Percentiles rank a stretch among this genome's conserved stretches.
These are phyloP conservation scores for Pelargonium australe DNA, from an alignment of 441 rosid genomes.

Conservation along the genomic window DNA sequence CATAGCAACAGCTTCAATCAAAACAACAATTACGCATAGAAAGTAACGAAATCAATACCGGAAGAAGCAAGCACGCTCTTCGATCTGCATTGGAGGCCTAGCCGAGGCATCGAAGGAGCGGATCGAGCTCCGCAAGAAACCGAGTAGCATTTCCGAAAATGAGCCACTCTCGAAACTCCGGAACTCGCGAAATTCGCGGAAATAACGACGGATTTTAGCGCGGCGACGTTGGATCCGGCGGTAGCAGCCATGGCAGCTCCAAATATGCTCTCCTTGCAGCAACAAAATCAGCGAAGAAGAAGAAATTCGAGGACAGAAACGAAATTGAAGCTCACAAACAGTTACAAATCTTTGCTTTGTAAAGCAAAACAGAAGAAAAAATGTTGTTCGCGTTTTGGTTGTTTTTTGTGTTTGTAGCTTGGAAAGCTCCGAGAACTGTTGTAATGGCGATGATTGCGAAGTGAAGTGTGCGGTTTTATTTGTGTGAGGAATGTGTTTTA, in stretches of 20 bases:
- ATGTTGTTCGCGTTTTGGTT: background rate
- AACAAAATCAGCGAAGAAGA: too few species aligned
- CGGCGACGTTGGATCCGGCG: constrained; percentile 40
- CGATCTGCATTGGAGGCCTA: constrained; percentile 36
- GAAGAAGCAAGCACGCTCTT: constrained; percentile 32
- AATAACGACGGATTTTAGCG: constrained; percentile 35
- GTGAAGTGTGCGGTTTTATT: too few species aligned
- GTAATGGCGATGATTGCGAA: background rate
- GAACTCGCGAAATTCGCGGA: constrained; percentile 20
- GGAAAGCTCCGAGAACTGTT: background rate
- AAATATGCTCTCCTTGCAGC: background rate
- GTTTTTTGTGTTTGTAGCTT: background rate
- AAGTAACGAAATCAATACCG: constrained; percentile 29
- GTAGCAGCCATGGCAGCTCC: constrained; percentile 49
- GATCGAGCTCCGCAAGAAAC: constrained; percentile 24
- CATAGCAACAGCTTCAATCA: too few species aligned
- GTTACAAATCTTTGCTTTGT: too few species aligned
- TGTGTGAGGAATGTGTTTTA: too few species aligned
- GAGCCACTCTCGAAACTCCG: constrained; percentile 31
- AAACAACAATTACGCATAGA: background rate
- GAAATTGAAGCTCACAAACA: background rate
- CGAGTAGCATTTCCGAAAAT: constrained; percentile 37
- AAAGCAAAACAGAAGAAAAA: background rate
- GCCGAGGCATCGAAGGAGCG: constrained; percentile 19
- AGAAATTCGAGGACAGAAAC: background rate